phyloP scores from a whole-genome alignment of 805 yeast species.

The Lipomyces lipofer region DNA sequence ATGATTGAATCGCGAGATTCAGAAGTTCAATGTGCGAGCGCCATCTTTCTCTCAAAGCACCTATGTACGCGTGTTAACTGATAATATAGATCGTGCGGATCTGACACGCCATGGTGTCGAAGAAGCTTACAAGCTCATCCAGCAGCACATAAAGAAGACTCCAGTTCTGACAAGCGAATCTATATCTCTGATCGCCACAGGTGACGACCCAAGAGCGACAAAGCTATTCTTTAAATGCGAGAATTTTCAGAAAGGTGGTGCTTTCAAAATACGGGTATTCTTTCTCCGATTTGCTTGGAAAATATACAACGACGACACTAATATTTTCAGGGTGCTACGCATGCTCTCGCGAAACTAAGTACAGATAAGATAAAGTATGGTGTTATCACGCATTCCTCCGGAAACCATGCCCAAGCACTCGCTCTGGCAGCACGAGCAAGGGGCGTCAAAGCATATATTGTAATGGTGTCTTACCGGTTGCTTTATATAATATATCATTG shows the following conservation, averaged over 20 bases:
- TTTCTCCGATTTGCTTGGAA: too few relatives aligned
- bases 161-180: conserved; percentile 21
- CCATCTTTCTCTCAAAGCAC: background rate
- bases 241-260: conserved; percentile 30
- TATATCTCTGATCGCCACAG: conserved; percentile 11
- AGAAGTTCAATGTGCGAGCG: background rate
- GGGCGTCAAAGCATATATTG: conserved; percentile 50
- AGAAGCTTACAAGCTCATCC: conserved; percentile 12
- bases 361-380: conserved; percentile 44
- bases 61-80: background rate
- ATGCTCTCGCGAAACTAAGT: conserved; percentile 50
- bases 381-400: conserved; percentile 56
- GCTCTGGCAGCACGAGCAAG: conserved; percentile 50
- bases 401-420: conserved; percentile 56
- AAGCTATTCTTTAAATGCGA: conserved; percentile 25
- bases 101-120: conserved; percentile 14
- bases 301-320: too few relatives aligned
- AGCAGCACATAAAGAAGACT: conserved; percentile 6
- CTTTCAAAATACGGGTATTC: conserved; percentile 51
- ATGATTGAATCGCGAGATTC: conserved; percentile 2
- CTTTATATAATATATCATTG: background rate
- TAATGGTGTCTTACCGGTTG: conserved; percentile 40
- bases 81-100: background rate
- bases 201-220: background rate
- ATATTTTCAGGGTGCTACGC: conserved; percentile 45